Percentiles rank a stretch among this genome's conserved stretches.
These are phyloP conservation scores for Tephrocybe sp. DNA, from an alignment of 768 basidiomycete genomes.

Conservation along the genomic window DNA sequence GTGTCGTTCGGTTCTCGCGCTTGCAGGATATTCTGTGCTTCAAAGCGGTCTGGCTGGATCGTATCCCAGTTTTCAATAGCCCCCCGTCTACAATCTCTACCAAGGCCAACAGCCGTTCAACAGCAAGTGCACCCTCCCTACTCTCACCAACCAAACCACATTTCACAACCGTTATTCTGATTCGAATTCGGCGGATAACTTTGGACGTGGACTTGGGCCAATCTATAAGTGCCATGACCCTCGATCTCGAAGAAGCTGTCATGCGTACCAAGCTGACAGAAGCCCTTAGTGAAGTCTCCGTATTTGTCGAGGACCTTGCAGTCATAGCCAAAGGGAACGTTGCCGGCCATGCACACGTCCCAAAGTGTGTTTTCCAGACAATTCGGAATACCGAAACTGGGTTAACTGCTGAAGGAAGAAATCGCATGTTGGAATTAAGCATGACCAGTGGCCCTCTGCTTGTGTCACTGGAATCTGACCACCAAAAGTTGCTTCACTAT, in stretches of 20 bases:
- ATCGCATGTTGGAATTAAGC: conserved; percentile 66
- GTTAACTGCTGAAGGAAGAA: conserved; percentile 30
- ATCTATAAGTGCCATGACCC: conserved; percentile 69
- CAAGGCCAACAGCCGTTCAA: conserved; percentile 21
- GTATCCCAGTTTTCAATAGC: conserved; percentile 71
- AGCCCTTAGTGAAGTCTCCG: conserved; percentile 55
- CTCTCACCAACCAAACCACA: conserved; percentile 31
- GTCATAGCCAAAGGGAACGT: conserved; percentile 72
- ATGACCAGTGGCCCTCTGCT: conserved; percentile 73
- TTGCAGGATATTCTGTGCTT: conserved; percentile 91
- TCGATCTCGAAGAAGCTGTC: conserved; percentile 62
- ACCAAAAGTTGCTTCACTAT: conserved; percentile 71
- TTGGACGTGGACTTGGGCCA: conserved; percentile 83
- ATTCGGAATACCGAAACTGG: conserved; percentile 51
- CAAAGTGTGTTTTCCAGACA: conserved; percentile 75
- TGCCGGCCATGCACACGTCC: conserved; percentile 64
- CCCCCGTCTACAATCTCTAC: conserved; percentile 23
- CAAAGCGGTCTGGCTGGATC: conserved; percentile 93
- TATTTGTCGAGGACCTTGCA: conserved; percentile 61
- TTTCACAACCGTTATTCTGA: conserved; percentile 59
- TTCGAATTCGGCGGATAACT: conserved; percentile 71
- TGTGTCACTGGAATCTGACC: conserved; percentile 70
- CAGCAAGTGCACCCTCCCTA: conserved; percentile 16
- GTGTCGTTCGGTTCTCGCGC: conserved; percentile 77
- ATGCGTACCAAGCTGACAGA: conserved; percentile 68